Evolutionary conservation across 108 stramenopile species (phyloP).

Genomic region (Cyclotella cryptica): DNA sequence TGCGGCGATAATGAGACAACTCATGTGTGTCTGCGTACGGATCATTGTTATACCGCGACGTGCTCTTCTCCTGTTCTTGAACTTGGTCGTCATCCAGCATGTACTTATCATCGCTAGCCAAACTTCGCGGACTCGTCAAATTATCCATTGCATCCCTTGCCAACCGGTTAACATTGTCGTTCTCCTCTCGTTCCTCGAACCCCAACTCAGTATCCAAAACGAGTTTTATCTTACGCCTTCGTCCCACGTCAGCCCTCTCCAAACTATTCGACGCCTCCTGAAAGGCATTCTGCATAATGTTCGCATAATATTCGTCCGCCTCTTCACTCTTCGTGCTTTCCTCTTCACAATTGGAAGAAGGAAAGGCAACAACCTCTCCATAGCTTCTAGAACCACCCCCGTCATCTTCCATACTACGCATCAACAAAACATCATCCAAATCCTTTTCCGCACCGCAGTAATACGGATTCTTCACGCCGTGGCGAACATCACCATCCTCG

Average conservation of each 20-base stretch:
- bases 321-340: not conserved
- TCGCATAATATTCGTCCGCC: not conserved
- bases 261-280: not conserved
- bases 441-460: slow-evolving; percentile 6
- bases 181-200: not conserved
- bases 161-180: slow-evolving; percentile 1
- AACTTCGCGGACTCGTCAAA: slow-evolving; percentile 13
- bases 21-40: not conserved
- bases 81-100: not conserved
- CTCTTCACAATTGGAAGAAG: not conserved
- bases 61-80: not conserved
- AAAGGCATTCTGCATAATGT: not conserved
- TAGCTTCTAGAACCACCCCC: not conserved
- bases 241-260: not conserved
- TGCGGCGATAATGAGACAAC: not conserved
- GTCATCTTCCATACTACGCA: slow-evolving; percentile 18
- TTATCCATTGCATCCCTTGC: slow-evolving; percentile 1
- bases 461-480: not conserved
- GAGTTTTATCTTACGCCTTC: not conserved
- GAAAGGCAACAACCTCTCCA: not conserved
- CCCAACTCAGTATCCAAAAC: slow-evolving; percentile 7
- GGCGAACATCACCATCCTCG: not conserved
- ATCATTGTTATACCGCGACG: not conserved
- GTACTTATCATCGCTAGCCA: slow-evolving; percentile 17
- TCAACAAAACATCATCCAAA: slow-evolving; percentile 30